Evolutionary conservation across 2,329 filamentous ascomycete species (phyloP).

Genomic region (Plenodomus lindquistii): DNA sequence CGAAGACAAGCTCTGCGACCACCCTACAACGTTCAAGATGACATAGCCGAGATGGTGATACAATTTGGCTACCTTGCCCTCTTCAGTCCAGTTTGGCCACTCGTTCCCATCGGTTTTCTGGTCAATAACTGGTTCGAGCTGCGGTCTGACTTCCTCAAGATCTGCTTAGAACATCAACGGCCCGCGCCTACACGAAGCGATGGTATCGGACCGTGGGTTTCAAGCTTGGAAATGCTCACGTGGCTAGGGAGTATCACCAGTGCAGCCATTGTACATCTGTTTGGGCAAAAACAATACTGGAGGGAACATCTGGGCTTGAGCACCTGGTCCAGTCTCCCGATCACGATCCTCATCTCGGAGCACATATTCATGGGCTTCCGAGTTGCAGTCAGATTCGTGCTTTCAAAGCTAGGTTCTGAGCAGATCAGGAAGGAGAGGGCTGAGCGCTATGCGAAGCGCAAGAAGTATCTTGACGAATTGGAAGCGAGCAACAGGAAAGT

Average conservation of each 20-base stretch:
- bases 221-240: slow-evolving; percentile 35
- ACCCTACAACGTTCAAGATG: slow-evolving; percentile 41
- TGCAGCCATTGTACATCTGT: slow-evolving; percentile 40
- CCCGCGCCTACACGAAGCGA: slow-evolving; percentile 34
- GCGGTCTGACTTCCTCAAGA: slow-evolving; percentile 40
- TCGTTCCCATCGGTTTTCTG: slow-evolving; percentile 41
- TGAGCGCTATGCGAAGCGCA: slow-evolving; percentile 31
- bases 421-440: slow-evolving; percentile 32
- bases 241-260: slow-evolving; percentile 40
- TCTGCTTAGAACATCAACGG: slow-evolving; percentile 37
- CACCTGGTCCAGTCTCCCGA: slow-evolving; percentile 33
- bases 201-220: slow-evolving; percentile 40
- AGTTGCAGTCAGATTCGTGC: slow-evolving; percentile 28
- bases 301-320: slow-evolving; percentile 18
- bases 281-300: slow-evolving; percentile 24
- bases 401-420: slow-evolving; percentile 33
- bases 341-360: slow-evolving; percentile 38
- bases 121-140: slow-evolving; percentile 44
- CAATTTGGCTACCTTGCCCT: slow-evolving; percentile 42
- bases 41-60: slow-evolving; percentile 42
- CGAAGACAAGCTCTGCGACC: slow-evolving; percentile 34
- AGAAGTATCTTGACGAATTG: slow-evolving; percentile 33
- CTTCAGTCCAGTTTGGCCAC: slow-evolving; percentile 41
- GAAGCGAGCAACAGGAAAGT: slow-evolving; percentile 21
- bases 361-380: slow-evolving; percentile 40